phyloP scores from a whole-genome alignment of 345 rosid genomes.

The Brassica rapa region DNA sequence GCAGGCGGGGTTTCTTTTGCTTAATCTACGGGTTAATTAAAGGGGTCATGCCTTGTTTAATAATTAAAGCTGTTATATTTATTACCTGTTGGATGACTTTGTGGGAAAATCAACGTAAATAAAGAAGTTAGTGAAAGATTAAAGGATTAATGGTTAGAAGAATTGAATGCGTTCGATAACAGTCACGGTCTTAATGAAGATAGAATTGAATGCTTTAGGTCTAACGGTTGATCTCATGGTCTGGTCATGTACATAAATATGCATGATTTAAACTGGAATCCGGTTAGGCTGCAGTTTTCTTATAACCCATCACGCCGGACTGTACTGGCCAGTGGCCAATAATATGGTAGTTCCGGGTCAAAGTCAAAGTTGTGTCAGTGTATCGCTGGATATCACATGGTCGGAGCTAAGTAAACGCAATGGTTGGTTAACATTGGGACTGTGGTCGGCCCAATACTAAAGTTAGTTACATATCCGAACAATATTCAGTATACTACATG shows the following conservation, averaged over 20 bases:
- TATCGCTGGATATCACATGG: conserved; percentile 16
- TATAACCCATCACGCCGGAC: neutral
- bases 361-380: conserved; percentile 8
- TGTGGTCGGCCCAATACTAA: no score
- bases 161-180: conserved; percentile 12
- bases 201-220: conserved; percentile 32
- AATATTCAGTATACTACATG: no score
- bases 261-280: conserved; percentile 8
- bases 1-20: conserved; percentile 15
- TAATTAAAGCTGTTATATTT: conserved; percentile 18
- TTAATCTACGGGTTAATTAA: conserved; percentile 35
- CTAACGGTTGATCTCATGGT: neutral
- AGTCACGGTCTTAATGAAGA: neutral
- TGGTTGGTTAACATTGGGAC: no score
- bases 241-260: conserved; percentile 1
- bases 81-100: conserved; percentile 1
- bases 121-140: conserved; percentile 7
- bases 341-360: neutral
- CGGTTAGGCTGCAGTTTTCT: conserved; percentile 4
- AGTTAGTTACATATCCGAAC: no score
- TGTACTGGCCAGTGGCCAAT: neutral
- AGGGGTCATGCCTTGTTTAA: conserved; percentile 25
- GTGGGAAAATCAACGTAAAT: conserved; percentile 17
- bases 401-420: neutral
- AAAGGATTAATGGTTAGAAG: neutral